These are phyloP conservation scores for Colletotrichum siamense DNA, from an alignment of 2,329 filamentous ascomycete species.

Conservation along the genomic window DNA sequence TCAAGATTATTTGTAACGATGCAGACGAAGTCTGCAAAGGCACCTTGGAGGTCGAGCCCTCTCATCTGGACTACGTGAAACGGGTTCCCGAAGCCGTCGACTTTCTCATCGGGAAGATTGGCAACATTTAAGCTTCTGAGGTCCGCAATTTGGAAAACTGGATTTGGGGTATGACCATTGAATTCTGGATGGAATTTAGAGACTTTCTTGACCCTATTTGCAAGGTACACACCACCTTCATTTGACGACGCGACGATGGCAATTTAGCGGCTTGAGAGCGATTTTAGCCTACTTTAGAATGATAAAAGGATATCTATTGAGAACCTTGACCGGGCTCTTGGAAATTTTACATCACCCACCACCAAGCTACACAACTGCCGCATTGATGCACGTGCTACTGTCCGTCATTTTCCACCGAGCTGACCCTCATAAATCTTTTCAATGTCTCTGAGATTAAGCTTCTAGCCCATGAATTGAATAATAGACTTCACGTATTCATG, in stretches of 20 bases:
- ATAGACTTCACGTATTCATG: too few species aligned
- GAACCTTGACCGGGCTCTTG: not conserved
- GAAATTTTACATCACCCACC: not conserved
- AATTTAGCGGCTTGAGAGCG: not conserved
- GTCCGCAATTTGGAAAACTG: too few species aligned
- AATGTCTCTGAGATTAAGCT: too few species aligned
- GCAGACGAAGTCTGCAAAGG: slow-evolving; percentile 42
- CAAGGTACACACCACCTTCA: not conserved
- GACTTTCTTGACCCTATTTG: not conserved
- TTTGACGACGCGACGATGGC: not conserved
- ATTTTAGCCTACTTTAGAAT: not conserved
- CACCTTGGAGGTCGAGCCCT: slow-evolving; percentile 35
- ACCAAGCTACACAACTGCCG: not conserved
- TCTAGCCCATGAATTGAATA: too few species aligned
- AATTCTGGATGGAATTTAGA: not conserved
- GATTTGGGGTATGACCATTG: too few species aligned
- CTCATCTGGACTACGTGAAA: slow-evolving; percentile 41
- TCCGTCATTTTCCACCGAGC: too few species aligned
- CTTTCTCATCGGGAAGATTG: slow-evolving; percentile 28
- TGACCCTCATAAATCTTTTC: too few species aligned
- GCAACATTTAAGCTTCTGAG: not conserved
- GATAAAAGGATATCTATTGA: too few species aligned
- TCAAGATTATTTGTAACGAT: slow-evolving; percentile 44
- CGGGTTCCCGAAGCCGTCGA: slow-evolving; percentile 35
- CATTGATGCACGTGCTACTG: not conserved